Evolutionary conservation across 163 green algal genomes (phyloP).

Genomic region (Scenedesmus sp.): DNA sequence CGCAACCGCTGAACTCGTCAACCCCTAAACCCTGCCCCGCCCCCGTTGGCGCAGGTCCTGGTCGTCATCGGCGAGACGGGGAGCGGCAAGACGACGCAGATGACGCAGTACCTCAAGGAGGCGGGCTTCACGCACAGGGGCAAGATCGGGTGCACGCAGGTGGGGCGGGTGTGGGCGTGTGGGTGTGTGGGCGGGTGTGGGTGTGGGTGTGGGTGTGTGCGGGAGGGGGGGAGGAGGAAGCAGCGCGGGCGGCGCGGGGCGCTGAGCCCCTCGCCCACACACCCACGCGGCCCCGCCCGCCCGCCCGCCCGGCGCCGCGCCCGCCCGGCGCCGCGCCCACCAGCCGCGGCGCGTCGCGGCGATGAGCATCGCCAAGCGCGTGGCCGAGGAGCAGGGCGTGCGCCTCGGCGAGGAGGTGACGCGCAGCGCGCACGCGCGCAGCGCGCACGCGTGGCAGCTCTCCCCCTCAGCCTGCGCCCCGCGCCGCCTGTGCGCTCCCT

Average conservation of each 20-base stretch:
- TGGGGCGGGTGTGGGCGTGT: no score
- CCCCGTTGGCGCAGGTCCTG: constrained; percentile 78
- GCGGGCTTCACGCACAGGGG: constrained; percentile 77
- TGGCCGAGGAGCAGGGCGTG: constrained; percentile 95
- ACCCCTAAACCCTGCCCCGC: no score
- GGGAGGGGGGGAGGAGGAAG: no score
- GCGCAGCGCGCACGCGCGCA: no score
- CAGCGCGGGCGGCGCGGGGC: no score
- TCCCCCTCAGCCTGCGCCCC: no score
- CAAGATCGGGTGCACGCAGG: constrained; percentile 79
- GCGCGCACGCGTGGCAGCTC: no score
- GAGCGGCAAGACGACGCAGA: constrained; percentile 98
- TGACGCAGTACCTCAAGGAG: constrained; percentile 98
- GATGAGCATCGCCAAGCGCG: constrained; percentile 96
- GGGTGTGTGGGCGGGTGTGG: constrained; percentile 50
- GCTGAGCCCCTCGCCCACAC: no score
- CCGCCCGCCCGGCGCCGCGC: constrained; percentile 68
- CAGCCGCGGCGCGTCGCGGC: constrained; percentile 95
- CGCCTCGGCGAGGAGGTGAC: constrained; percentile 92
- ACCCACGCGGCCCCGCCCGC: constrained; percentile 46
- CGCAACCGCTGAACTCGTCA: no score
- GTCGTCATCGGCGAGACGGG: constrained; percentile 99
- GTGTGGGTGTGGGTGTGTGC: constrained; percentile 57
- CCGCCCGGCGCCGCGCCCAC: no score
- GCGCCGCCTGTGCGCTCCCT: no score